Percentiles rank a stretch among this genome's conserved stretches.
phyloP scores from a whole-genome alignment of 2,329 filamentous ascomycete species.

The Hyphodiscus sp. region DNA sequence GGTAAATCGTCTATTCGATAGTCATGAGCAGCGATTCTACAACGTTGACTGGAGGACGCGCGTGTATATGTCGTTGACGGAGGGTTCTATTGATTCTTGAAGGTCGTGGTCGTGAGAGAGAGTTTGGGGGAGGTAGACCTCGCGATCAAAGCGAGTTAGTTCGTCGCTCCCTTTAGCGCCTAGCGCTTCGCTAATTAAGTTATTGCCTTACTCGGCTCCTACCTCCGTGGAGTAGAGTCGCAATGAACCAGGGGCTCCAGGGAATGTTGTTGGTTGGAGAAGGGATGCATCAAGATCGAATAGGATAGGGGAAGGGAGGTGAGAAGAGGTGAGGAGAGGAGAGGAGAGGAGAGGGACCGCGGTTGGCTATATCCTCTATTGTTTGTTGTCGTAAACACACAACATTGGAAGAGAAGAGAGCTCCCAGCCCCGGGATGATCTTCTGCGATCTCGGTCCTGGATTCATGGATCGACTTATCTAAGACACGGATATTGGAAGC shows the following conservation, averaged over 20 bases:
- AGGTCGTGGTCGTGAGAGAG: not conserved
- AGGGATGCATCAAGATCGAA: not conserved
- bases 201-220: not conserved
- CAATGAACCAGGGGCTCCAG: not conserved
- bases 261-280: not conserved
- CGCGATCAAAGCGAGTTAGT: not conserved
- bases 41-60: not conserved
- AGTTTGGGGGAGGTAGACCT: not conserved
- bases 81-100: not conserved
- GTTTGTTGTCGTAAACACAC: not conserved
- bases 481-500: not conserved
- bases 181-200: not conserved
- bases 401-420: not conserved
- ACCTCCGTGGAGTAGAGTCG: too few species aligned
- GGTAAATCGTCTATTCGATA: not conserved
- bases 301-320: not conserved
- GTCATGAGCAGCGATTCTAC: not conserved
- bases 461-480: not conserved
- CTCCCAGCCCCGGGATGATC: not conserved
- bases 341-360: too few species aligned
- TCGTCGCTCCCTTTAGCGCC: not conserved
- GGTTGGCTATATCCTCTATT: too few species aligned
- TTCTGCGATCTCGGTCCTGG: not conserved
- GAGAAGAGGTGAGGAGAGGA: too few species aligned
- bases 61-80: not conserved